These are phyloP conservation scores for Entomortierella chlamydospora DNA, from an alignment of 192 early-diverging fungal genomes.

Conservation along the genomic window DNA sequence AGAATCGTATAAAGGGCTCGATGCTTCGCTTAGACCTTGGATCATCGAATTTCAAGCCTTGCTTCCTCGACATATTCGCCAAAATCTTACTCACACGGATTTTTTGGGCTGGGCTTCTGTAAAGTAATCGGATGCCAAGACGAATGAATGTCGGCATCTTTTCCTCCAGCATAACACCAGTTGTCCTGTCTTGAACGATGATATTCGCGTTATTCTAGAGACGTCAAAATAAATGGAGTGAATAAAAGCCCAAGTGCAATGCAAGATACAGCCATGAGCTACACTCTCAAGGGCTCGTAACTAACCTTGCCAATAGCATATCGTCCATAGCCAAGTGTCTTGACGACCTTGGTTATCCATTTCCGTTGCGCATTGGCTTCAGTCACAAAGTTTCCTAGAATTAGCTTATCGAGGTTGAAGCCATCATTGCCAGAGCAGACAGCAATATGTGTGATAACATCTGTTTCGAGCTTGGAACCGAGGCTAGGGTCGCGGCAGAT, in stretches of 20 bases:
- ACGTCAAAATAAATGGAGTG: background rate
- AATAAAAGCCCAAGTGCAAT: too few relatives aligned
- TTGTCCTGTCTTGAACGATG: constrained; percentile 76
- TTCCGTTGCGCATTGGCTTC: constrained; percentile 78
- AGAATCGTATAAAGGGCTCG: constrained; percentile 77
- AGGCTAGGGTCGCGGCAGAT: constrained; percentile 74
- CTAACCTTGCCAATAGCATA: constrained; percentile 67
- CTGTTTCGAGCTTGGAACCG: constrained; percentile 68
- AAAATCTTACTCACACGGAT: constrained; percentile 60
- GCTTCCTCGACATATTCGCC: constrained; percentile 68
- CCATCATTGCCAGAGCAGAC: constrained; percentile 79
- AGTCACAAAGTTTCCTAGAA: constrained; percentile 83
- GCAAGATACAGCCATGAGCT: too few relatives aligned
- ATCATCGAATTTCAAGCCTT: constrained; percentile 80
- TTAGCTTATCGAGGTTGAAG: constrained; percentile 75
- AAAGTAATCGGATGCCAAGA: constrained; percentile 81
- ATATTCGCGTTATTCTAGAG: constrained; percentile 77
- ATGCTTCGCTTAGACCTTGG: constrained; percentile 75
- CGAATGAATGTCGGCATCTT: constrained; percentile 83
- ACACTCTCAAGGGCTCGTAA: background rate
- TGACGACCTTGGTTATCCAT: constrained; percentile 73
- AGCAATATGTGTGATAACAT: constrained; percentile 82
- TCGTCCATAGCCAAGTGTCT: constrained; percentile 74
- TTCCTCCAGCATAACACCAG: constrained; percentile 79
- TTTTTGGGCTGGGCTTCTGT: constrained; percentile 68